Percentiles rank a stretch among this genome's conserved stretches.
Conservation (phyloP, 495 filamentous ascomycete genomes). For the Hypoxylon fuscum region DNA sequence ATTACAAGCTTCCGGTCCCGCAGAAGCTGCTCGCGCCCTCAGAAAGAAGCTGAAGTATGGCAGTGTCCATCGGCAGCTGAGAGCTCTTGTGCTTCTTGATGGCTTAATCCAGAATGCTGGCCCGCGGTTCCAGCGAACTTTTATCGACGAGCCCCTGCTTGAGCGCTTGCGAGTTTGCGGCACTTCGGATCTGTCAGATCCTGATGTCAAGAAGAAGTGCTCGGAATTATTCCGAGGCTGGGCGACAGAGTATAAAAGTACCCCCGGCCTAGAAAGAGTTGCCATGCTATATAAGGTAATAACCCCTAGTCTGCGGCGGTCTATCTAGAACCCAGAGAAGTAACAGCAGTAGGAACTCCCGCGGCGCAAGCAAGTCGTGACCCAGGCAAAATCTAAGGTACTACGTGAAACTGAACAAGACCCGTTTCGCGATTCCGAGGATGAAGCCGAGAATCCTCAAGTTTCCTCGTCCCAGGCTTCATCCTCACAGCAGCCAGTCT, state of each 20-base stretch:
- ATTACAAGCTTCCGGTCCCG: slow-evolving; percentile 86
- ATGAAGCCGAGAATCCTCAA: slow-evolving; percentile 52
- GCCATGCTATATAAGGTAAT: slow-evolving; percentile 77
- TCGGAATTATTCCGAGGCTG: slow-evolving; percentile 87
- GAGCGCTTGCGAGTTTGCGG: slow-evolving; percentile 90
- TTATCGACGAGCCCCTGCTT: slow-evolving; percentile 91
- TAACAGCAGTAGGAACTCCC: slow-evolving; percentile 57
- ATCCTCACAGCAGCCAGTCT: slow-evolving; percentile 47
- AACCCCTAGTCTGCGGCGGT: not conserved
- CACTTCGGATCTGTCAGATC: slow-evolving; percentile 85
- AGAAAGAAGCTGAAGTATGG: slow-evolving; percentile 99
- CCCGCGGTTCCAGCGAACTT: slow-evolving; percentile 82
- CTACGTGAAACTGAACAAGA: slow-evolving; percentile 75
- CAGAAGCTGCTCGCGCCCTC: slow-evolving; percentile 89
- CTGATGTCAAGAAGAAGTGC: slow-evolving; percentile 85
- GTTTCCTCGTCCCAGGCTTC: slow-evolving; percentile 35
- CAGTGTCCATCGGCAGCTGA: slow-evolving; percentile 87
- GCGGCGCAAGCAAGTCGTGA: slow-evolving; percentile 62
- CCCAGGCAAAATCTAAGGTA: slow-evolving; percentile 81
- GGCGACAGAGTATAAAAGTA: slow-evolving; percentile 83
- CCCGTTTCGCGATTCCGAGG: slow-evolving; percentile 69
- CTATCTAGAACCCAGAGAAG: not conserved
- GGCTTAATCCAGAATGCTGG: slow-evolving; percentile 95
- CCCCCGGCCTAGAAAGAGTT: slow-evolving; percentile 80
- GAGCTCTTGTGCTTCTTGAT: slow-evolving; percentile 90